These are phyloP conservation scores for Yamadazyma oceani DNA, from an alignment of 1,139 yeast species.

Conservation along the genomic window DNA sequence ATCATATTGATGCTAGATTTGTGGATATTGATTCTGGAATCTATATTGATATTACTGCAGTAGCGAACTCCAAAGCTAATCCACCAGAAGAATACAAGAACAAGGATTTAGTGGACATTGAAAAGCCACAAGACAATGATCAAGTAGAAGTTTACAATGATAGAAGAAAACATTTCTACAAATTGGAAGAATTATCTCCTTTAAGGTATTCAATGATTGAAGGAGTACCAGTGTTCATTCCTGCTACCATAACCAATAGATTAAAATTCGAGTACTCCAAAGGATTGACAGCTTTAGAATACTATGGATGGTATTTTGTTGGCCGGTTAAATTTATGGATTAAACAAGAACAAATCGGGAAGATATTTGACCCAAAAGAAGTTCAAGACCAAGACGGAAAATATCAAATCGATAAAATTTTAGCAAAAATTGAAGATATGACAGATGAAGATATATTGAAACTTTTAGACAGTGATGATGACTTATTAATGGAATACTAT, in stretches of 20 bases:
- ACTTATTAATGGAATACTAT: constrained; percentile 31
- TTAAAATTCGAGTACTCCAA: constrained; percentile 28
- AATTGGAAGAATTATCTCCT: constrained; percentile 34
- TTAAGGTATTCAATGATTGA: constrained; percentile 31
- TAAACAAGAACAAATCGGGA: constrained; percentile 17
- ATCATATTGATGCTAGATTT: constrained; percentile 42
- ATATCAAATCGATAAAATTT: constrained; percentile 19
- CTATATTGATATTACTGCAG: constrained; percentile 40
- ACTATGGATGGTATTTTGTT: constrained; percentile 23
- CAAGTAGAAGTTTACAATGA: constrained; percentile 27
- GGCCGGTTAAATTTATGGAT: constrained; percentile 29
- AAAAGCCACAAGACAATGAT: constrained; percentile 13
- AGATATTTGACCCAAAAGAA: constrained; percentile 8
- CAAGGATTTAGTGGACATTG: constrained; percentile 12
- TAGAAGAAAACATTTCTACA: constrained; percentile 33
- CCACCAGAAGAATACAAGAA: constrained; percentile 24
- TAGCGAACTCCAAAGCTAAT: constrained; percentile 29
- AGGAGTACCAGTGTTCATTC: constrained; percentile 35
- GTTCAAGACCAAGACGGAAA: constrained; percentile 11
- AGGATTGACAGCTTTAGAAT: constrained; percentile 15
- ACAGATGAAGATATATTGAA: constrained; percentile 18
- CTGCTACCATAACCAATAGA: constrained; percentile 25
- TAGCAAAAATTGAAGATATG: constrained; percentile 18
- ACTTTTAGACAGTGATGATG: constrained; percentile 26
- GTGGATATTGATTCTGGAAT: constrained; percentile 42